Conservation (phyloP, 352 stramenopile species). For the Phytophthora pinifolia region DNA sequence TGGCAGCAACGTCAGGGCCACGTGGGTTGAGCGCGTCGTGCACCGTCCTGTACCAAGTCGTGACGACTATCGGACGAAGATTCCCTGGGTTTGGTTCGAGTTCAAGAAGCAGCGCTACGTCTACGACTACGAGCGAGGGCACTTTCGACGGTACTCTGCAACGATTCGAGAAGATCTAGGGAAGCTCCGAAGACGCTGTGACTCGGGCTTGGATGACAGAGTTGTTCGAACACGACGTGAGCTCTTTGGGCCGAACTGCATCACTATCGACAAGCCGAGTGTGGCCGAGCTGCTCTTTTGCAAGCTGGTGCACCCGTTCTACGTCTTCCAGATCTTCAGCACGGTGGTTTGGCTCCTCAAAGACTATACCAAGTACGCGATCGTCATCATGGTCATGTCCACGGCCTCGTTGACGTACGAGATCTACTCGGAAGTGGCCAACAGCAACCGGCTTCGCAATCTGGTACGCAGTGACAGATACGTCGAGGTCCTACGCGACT, state of each 20-base stretch:
- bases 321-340: conserved; percentile 66
- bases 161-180: conserved; percentile 37
- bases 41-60: conserved; percentile 22
- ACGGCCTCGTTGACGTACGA: conserved; percentile 46
- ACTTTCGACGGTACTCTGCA: conserved; percentile 51
- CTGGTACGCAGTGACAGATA: conserved; percentile 40
- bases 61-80: conserved; percentile 25
- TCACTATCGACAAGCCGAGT: conserved; percentile 39
- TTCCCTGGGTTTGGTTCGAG: conserved; percentile 55
- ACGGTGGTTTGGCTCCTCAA: conserved; percentile 46
- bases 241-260: conserved; percentile 48
- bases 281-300: conserved; percentile 44
- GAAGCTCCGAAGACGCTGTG: background rate
- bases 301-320: conserved; percentile 63
- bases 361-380: conserved; percentile 44
- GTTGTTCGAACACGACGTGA: conserved; percentile 21
- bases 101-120: conserved; percentile 72
- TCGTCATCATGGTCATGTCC: conserved; percentile 47
- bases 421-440: conserved; percentile 49
- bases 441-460: conserved; percentile 39
- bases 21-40: conserved; percentile 43
- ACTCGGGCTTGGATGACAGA: conserved; percentile 25
- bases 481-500: conserved; percentile 36
- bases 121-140: conserved; percentile 47
- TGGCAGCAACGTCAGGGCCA: conserved; percentile 37